Percentiles rank a stretch among this genome's conserved stretches.
Evolutionary conservation across 2,329 filamentous ascomycete genomes (phyloP).

Genomic region (Cordyceps cateniannulata): DNA sequence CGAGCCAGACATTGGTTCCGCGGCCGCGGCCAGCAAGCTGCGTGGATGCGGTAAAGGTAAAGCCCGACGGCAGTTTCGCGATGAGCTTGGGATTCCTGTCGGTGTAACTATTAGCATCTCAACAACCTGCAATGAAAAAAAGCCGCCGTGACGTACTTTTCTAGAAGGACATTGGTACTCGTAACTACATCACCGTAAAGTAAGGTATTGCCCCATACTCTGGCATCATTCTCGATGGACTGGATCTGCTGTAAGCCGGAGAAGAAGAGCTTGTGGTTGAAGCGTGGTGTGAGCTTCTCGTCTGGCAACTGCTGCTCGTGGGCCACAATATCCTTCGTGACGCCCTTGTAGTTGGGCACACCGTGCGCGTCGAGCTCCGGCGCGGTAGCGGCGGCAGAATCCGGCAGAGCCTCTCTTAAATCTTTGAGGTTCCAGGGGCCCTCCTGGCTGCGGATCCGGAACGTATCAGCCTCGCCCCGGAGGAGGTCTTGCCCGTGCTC

Average conservation of each 20-base stretch:
- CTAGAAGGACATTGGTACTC: constrained; percentile 86
- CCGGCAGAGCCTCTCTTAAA: constrained; percentile 46
- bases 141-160: constrained; percentile 54
- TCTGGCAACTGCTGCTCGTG: constrained; percentile 64
- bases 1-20: constrained; percentile 91
- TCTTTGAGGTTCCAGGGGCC: constrained; percentile 53
- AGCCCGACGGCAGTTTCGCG: constrained; percentile 71
- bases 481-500: constrained; percentile 66
- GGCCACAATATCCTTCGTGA: constrained; percentile 67
- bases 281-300: constrained; percentile 70
- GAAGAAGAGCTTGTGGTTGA: constrained; percentile 78
- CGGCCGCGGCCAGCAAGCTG: constrained; percentile 85
- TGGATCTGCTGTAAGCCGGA: constrained; percentile 64
- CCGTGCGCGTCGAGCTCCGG: constrained; percentile 39
- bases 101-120: neutral
- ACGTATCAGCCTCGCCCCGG: constrained; percentile 75
- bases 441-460: constrained; percentile 64
- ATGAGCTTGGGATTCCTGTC: constrained; percentile 70
- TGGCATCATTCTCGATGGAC: constrained; percentile 44
- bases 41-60: constrained; percentile 78
- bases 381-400: constrained; percentile 15
- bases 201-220: constrained; percentile 68
- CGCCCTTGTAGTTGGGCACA: constrained; percentile 66
- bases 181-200: constrained; percentile 90
- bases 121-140: neutral